A percentile compares a stretch with the other conserved stretches of the same genome.
Evolutionary conservation across 2,329 filamentous ascomycete genomes (phyloP).

Genomic region (Septoria linicola): DNA sequence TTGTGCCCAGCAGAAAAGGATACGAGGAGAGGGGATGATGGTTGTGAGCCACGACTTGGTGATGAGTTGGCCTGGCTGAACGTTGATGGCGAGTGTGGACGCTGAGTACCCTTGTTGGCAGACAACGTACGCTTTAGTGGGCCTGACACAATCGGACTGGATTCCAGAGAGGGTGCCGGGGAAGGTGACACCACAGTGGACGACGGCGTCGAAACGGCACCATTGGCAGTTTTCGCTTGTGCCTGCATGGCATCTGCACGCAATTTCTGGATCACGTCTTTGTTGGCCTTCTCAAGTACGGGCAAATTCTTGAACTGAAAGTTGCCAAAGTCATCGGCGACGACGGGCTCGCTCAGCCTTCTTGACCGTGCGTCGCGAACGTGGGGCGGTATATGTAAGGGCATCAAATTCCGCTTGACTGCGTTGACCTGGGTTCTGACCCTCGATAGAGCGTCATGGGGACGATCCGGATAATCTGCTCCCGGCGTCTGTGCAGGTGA

Average conservation of each 20-base stretch:
- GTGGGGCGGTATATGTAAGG: conserved; percentile 92
- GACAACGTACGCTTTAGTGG: conserved; percentile 80
- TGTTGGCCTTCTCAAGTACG: conserved; percentile 95
- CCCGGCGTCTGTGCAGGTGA: conserved; percentile 68
- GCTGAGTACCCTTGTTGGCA: conserved; percentile 68
- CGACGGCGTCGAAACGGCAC: conserved; percentile 41
- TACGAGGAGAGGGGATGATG: conserved; percentile 87
- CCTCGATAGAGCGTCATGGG: conserved; percentile 89
- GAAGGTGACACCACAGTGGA: conserved; percentile 51
- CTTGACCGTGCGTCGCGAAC: conserved; percentile 87
- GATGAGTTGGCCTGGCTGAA: conserved; percentile 79
- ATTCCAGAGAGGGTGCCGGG: conserved; percentile 71
- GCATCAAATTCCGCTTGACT: conserved; percentile 89
- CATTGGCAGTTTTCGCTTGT: conserved; percentile 52
- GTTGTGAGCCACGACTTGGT: conserved; percentile 79
- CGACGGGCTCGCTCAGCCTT: conserved; percentile 84
- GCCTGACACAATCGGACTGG: conserved; percentile 77
- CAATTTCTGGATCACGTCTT: conserved; percentile 96
- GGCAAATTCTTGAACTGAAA: conserved; percentile 98
- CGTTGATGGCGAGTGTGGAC: conserved; percentile 83
- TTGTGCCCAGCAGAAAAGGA: conserved; percentile 87
- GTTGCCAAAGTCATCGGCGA: conserved; percentile 88
- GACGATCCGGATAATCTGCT: conserved; percentile 80
- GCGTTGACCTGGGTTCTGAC: conserved; percentile 82
- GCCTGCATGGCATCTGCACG: conserved; percentile 83